Evolutionary conservation across 106 monocot species (phyloP).

Genomic region (Vanilla planifolia): DNA sequence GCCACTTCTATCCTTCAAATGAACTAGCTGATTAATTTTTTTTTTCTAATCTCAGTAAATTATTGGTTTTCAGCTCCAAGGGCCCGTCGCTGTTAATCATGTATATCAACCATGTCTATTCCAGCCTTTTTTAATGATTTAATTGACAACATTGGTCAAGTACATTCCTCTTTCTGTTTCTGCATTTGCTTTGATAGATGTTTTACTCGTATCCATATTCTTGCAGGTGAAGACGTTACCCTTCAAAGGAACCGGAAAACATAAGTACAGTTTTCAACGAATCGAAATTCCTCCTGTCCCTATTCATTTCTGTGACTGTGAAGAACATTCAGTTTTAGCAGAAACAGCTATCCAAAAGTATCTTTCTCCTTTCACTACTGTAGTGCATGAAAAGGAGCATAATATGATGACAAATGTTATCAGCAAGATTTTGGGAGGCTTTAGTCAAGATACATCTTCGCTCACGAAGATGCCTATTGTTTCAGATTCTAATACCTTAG

Average conservation of each 20-base stretch:
- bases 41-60: no score
- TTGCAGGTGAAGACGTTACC: slow-evolving; percentile 74
- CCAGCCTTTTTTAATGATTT: no score
- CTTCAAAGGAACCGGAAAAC: slow-evolving; percentile 89
- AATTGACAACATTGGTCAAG: no score
- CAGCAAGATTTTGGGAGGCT: slow-evolving; percentile 57
- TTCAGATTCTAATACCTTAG: not conserved
- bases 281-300: slow-evolving; percentile 70
- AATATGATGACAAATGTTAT: slow-evolving; percentile 70
- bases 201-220: no score
- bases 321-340: slow-evolving; percentile 52
- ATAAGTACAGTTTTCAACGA: slow-evolving; percentile 96
- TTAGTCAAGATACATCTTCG: slow-evolving; percentile 12
- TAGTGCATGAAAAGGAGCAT: slow-evolving; percentile 52
- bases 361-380: slow-evolving; percentile 17
- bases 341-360: slow-evolving; percentile 19
- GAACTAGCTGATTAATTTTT: no score
- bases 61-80: no score
- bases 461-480: slow-evolving; percentile 2
- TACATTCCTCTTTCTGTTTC: no score
- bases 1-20: no score
- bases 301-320: slow-evolving; percentile 95
- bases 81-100: no score
- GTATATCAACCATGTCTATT: no score
- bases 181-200: no score